These are phyloP conservation scores for Ceriops decandra DNA, from an alignment of 345 rosid species.

Conservation along the genomic window DNA sequence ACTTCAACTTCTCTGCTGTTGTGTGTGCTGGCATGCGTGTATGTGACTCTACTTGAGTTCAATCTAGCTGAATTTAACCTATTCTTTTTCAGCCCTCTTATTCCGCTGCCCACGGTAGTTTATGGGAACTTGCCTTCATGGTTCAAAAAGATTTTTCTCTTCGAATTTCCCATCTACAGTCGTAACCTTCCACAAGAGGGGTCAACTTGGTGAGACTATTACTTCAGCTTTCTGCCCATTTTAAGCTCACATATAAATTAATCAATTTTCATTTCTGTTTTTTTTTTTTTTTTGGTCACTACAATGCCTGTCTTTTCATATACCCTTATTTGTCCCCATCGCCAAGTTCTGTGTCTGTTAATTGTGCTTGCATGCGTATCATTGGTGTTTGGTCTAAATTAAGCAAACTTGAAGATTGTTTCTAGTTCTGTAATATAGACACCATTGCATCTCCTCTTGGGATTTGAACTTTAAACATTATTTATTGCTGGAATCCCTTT, in stretches of 20 bases:
- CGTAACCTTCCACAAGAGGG: slow-evolving; percentile 63
- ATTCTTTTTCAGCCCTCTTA: slow-evolving; percentile 65
- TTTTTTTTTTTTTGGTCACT: no score
- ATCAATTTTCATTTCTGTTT: no score
- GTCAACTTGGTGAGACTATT: slow-evolving; percentile 51
- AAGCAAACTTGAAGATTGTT: no score
- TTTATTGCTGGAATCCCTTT: background rate
- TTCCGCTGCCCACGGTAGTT: slow-evolving; percentile 58
- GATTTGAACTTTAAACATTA: background rate
- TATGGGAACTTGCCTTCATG: slow-evolving; percentile 71
- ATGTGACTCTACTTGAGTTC: background rate
- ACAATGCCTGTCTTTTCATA: no score
- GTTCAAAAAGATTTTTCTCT: slow-evolving; percentile 61
- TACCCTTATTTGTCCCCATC: no score
- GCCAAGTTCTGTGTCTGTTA: no score
- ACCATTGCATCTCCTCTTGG: no score
- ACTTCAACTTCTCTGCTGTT: background rate
- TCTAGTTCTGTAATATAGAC: no score
- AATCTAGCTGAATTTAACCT: background rate
- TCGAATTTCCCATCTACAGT: slow-evolving; percentile 76
- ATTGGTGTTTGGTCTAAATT: no score
- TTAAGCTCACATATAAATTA: no score
- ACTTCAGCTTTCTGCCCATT: no score
- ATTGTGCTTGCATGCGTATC: no score
- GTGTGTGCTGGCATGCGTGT: background rate